Base-by-base conservation (phyloP, 495 filamentous ascomycete species). In the Aspergillus taichungensis region DNA sequence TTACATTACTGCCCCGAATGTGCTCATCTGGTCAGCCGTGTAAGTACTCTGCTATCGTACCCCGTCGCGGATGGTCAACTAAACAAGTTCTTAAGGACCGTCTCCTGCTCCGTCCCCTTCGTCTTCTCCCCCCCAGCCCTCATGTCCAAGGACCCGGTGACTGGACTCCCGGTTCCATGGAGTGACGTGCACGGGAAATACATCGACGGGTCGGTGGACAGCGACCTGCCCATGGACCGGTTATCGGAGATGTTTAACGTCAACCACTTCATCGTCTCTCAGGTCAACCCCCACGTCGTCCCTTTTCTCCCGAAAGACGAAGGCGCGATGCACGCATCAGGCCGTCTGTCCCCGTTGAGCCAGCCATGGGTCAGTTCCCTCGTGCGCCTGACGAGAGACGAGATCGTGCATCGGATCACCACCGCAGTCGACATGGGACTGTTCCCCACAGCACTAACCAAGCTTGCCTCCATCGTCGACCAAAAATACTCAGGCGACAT, bases 231-330 rank as follows among this genome's bases (percentile, higher is more conserved):
- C 13, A 95, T 95, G 85, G 88, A 82, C 36, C 75, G 86, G 8
- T 71, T 97, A 8, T 83, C 89, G 0, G 90, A 95, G 53, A 91
- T 95, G 85, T 95, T 95, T 66, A 95, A 95, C 56, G 89, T 95
- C 64, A 97, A 95, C 57, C 89, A 95, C 57, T 95, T 95, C 58
- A 95, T 97, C 56, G 91, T 95, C 29, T 95, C 89, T 0, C 91
- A 97, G 57, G 88, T 94, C 37, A 96, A 95, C 55, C 91, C 91
- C 1, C 91, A 96, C 53, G 85, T 96, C 28, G 82, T 94, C 0
- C 89, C 90, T 6, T 95, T 97, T 50, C 70, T 95, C 12, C 64
- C 75, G 14, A 85, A 82, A 52, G 83, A 90, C 46, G 82, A 86
- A 44, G 74, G 75, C 8, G 66, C 74, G 0, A 66, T 66, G 28